Conservation (phyloP, 1,284 basidiomycete genomes). For the Laetiporus sulphureus region DNA sequence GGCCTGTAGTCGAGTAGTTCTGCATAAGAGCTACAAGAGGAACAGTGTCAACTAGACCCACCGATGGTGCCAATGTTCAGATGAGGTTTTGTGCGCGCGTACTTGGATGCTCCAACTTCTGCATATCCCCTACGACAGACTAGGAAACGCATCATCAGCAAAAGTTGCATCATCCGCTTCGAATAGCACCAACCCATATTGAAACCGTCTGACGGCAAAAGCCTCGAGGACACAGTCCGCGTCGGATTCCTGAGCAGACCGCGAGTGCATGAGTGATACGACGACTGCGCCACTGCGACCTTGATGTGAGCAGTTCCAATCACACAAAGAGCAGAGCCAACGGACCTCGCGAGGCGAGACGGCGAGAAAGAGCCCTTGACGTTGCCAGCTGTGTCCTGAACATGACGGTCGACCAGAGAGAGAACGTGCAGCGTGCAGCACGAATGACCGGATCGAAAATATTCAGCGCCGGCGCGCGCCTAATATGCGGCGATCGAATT, state of each 20-base stretch:
- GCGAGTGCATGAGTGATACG: conserved; percentile 23
- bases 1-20: conserved; percentile 44
- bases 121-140: conserved; percentile 60
- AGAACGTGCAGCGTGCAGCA: conserved; percentile 3
- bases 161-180: too few species aligned
- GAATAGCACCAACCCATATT: too few species aligned
- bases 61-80: conserved; percentile 97
- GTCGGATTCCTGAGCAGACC: conserved; percentile 23
- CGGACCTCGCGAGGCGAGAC: conserved; percentile 44
- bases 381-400: conserved; percentile 40
- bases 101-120: conserved; percentile 61
- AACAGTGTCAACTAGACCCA: conserved; percentile 26
- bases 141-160: conserved; percentile 17
- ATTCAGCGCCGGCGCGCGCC: conserved; percentile 10
- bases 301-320: neutral
- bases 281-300: conserved; percentile 24
- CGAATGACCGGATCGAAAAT: conserved; percentile 12
- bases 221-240: conserved; percentile 11
- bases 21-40: conserved; percentile 2
- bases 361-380: conserved; percentile 44
- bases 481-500: conserved; percentile 7
- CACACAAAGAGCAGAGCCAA: neutral
- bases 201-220: conserved; percentile 16
- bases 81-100: conserved; percentile 85
- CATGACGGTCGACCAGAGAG: conserved; percentile 25